A percentile compares a stretch with the other conserved stretches of the same genome.
These are phyloP conservation scores for Phytophthora fragariae DNA, from an alignment of 352 stramenopile genomes.

Conservation along the genomic window DNA sequence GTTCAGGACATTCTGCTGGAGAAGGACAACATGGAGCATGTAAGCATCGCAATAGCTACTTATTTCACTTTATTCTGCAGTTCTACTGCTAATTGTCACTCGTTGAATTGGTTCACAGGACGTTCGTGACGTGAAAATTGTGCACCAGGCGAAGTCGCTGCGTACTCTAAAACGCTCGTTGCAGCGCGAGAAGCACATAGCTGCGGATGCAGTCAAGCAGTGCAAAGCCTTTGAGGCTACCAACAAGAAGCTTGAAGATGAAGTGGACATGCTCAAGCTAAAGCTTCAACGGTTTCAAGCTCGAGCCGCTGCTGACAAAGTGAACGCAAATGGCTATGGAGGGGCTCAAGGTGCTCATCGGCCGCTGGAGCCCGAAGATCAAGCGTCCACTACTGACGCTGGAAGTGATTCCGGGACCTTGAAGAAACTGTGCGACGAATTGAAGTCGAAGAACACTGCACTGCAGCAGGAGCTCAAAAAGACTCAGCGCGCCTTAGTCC, in stretches of 20 bases:
- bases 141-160: conserved; percentile 79
- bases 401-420: conserved; percentile 9
- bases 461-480: conserved; percentile 74
- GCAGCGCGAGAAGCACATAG: conserved; percentile 68
- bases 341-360: neutral
- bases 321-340: conserved; percentile 1
- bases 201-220: conserved; percentile 47
- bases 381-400: neutral
- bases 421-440: conserved; percentile 69
- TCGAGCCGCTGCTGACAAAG: conserved; percentile 39
- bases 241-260: conserved; percentile 54
- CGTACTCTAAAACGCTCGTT: conserved; percentile 63
- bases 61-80: neutral
- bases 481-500: conserved; percentile 67
- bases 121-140: conserved; percentile 79
- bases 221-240: conserved; percentile 45
- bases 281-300: conserved; percentile 65
- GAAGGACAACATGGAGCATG: conserved; percentile 64
- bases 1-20: conserved; percentile 74
- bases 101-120: conserved; percentile 46
- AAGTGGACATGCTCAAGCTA: conserved; percentile 70
- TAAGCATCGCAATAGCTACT: conserved; percentile 16
- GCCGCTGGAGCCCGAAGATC: conserved; percentile 4
- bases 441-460: conserved; percentile 65
- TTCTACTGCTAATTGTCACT: conserved; percentile 2